A percentile compares a stretch with the other conserved stretches of the same genome.
phyloP scores from a whole-genome alignment of 257 asterid species.

The Solanum dulcamara region DNA sequence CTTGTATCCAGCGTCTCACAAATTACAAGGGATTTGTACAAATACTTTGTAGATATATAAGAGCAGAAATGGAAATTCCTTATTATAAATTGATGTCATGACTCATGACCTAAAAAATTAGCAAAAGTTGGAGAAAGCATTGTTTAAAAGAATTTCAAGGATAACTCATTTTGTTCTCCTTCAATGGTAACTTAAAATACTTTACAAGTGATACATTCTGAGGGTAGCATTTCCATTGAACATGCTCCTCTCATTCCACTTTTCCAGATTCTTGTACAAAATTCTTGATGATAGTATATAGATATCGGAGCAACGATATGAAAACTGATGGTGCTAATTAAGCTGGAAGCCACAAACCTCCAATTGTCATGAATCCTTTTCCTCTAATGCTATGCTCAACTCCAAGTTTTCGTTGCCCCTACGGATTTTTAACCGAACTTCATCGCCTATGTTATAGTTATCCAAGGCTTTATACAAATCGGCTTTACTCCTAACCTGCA shows the following conservation, averaged over 20 bases:
- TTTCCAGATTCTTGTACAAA: not conserved
- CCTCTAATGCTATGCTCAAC: constrained; percentile 59
- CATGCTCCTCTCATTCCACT: not conserved
- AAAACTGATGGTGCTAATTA: no score
- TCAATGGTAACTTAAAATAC: not conserved
- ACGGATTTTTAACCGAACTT: constrained; percentile 46
- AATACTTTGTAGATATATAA: not conserved
- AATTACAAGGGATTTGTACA: not conserved
- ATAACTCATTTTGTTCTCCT: not conserved
- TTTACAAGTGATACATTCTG: not conserved
- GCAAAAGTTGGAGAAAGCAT: not conserved
- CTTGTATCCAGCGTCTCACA: not conserved
- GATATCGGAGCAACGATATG: not conserved
- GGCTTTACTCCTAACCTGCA: constrained; percentile 70
- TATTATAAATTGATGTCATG: not conserved
- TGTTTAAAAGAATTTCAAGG: not conserved
- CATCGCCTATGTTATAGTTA: constrained; percentile 62
- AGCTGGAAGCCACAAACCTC: no score
- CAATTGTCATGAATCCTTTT: constrained; percentile 16
- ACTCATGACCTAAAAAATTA: not conserved
- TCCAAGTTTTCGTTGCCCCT: constrained; percentile 58
- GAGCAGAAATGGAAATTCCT: not conserved
- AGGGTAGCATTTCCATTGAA: not conserved
- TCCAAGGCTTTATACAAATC: constrained; percentile 60
- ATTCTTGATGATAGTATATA: not conserved